Evolutionary conservation across 2,329 filamentous ascomycete species (phyloP).

Genomic region (Venturiaceae sp.): DNA sequence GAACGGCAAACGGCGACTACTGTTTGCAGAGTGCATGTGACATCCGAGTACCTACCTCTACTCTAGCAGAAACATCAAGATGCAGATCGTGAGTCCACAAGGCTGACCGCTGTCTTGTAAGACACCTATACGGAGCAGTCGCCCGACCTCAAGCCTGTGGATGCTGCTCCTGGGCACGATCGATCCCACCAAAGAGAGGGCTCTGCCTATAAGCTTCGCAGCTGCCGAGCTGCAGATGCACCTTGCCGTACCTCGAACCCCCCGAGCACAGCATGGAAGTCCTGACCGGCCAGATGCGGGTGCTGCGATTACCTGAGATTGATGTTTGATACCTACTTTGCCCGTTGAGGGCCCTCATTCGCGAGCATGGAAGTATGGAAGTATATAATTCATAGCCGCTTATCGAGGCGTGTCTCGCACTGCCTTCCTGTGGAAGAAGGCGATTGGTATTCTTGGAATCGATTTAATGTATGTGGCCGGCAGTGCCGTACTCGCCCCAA

Average conservation of each 20-base stretch:
- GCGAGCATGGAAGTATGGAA: background rate
- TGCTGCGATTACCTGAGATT: background rate
- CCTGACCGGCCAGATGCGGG: background rate
- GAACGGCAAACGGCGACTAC: background rate
- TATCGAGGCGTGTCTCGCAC: background rate
- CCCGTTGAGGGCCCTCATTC: background rate
- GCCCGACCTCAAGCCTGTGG: background rate
- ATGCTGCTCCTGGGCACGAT: background rate
- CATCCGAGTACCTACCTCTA: background rate
- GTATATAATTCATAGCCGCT: background rate
- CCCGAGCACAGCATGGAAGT: background rate
- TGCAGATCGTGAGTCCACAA: background rate
- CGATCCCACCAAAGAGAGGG: background rate
- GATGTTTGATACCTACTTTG: background rate
- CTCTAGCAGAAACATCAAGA: conserved; percentile 3
- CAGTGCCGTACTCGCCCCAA: background rate
- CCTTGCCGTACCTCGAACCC: background rate
- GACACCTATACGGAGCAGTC: background rate
- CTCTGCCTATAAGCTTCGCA: background rate
- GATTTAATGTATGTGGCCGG: background rate
- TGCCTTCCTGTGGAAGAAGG: background rate
- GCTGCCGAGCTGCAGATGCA: background rate
- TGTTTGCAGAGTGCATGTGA: background rate
- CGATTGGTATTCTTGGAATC: background rate
- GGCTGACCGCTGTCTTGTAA: background rate